Evolutionary conservation across 176 grass and related monocot genomes (phyloP).

Genomic region (Chrysopogon serrulatus): DNA sequence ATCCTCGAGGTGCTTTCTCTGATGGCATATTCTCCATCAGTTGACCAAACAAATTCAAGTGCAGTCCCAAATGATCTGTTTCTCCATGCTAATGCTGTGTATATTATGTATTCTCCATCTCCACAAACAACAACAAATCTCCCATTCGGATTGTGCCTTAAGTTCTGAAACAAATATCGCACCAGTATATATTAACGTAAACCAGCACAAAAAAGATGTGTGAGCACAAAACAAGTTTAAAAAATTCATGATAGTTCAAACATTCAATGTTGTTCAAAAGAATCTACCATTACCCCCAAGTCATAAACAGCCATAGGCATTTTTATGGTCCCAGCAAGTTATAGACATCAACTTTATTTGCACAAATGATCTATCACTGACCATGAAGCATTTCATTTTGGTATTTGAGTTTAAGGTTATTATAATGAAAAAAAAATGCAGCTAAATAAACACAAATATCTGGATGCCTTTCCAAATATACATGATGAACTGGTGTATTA

Average conservation of each 20-base stretch:
- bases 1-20: conserved; percentile 74
- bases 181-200: conserved; percentile 12
- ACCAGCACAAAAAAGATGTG: conserved; percentile 8
- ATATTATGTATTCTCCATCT: conserved; percentile 93
- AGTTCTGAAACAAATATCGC: conserved; percentile 52
- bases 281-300: background rate
- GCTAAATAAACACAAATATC: background rate
- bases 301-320: background rate
- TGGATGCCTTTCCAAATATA: background rate
- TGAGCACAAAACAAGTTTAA: conserved; percentile 3
- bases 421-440: conserved; percentile 7
- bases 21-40: conserved; percentile 81
- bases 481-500: conserved; percentile 3
- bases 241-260: background rate
- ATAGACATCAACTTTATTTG: background rate
- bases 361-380: background rate
- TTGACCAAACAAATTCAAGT: conserved; percentile 87
- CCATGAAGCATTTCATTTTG: background rate
- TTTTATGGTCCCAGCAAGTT: background rate
- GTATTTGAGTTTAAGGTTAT: background rate
- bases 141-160: conserved; percentile 86
- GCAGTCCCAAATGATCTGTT: conserved; percentile 94
- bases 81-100: conserved; percentile 88
- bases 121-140: conserved; percentile 95
- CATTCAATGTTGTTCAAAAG: conserved; percentile 10